phyloP scores from a whole-genome alignment of 805 yeast genomes.

The Yamadazyma scolyti region DNA sequence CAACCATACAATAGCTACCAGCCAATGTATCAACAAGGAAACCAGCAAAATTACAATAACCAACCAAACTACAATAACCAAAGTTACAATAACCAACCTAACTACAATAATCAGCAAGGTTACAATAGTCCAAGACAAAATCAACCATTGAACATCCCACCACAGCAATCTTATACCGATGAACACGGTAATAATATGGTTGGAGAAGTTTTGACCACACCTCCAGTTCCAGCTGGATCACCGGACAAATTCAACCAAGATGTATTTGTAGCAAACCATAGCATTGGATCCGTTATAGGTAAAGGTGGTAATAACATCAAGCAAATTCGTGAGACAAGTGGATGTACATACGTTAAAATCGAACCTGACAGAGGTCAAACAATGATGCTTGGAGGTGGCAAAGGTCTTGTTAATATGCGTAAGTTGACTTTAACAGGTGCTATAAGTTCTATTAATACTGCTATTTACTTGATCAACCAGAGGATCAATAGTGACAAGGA shows the following conservation, averaged over 20 bases:
- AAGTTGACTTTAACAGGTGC: conserved; percentile 67
- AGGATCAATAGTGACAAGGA: conserved; percentile 65
- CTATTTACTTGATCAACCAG: conserved; percentile 67
- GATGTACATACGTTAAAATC: conserved; percentile 67
- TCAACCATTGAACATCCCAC: conserved; percentile 25
- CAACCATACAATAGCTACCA: conserved; percentile 55
- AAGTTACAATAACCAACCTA: conserved; percentile 20
- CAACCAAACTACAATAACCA: conserved; percentile 6
- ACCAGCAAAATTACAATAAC: conserved; percentile 17
- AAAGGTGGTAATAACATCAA: conserved; percentile 81
- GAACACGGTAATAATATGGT: conserved; percentile 42
- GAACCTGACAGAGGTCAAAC: conserved; percentile 57
- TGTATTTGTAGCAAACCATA: conserved; percentile 69
- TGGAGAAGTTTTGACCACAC: conserved; percentile 41
- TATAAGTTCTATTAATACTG: conserved; percentile 64
- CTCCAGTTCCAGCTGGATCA: conserved; percentile 29
- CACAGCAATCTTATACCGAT: conserved; percentile 36
- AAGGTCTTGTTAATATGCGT: conserved; percentile 44
- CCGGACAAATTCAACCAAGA: conserved; percentile 63
- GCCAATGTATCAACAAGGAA: conserved; percentile 53
- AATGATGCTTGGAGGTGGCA: conserved; percentile 42
- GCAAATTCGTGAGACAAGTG: conserved; percentile 70
- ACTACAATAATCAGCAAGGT: conserved; percentile 8
- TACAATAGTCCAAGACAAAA: conserved; percentile 10
- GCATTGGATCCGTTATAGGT: conserved; percentile 83